Conservation (phyloP, 2,329 filamentous ascomycete genomes). For the Xylariaceae sp. region DNA sequence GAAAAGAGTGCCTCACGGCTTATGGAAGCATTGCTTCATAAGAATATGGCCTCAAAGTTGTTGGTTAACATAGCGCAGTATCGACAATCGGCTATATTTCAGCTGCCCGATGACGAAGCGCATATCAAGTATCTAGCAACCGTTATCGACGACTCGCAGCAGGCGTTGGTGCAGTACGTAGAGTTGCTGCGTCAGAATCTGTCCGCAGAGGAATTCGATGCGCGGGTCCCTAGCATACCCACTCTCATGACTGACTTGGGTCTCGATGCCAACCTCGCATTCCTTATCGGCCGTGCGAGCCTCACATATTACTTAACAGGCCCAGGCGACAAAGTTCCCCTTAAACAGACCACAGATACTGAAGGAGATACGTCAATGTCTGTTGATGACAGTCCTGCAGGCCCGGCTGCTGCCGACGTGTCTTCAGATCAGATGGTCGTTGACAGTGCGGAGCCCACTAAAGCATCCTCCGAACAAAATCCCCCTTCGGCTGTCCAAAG, state of each 20-base stretch:
- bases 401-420: constrained; percentile 17
- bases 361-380: constrained; percentile 57
- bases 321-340: constrained; percentile 33
- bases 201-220: constrained; percentile 68
- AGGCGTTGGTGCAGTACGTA: constrained; percentile 79
- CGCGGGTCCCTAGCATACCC: constrained; percentile 67
- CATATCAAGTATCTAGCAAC: constrained; percentile 87
- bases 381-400: constrained; percentile 28
- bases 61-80: constrained; percentile 90
- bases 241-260: constrained; percentile 73
- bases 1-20: constrained; percentile 71
- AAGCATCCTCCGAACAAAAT: constrained; percentile 20
- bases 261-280: constrained; percentile 74
- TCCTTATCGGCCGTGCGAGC: constrained; percentile 73
- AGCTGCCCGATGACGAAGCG: constrained; percentile 62
- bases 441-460: constrained; percentile 29
- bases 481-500: constrained; percentile 28
- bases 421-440: constrained; percentile 30
- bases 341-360: constrained; percentile 37
- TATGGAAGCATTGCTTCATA: constrained; percentile 71
- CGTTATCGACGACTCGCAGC: constrained; percentile 84
- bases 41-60: constrained; percentile 71
- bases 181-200: constrained; percentile 82
- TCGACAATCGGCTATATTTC: constrained; percentile 78
- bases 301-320: constrained; percentile 60